Percentiles rank a stretch among this genome's conserved stretches.
Evolutionary conservation across 2,329 filamentous ascomycete species (phyloP).

Genomic region (Sporothrix mexicana): DNA sequence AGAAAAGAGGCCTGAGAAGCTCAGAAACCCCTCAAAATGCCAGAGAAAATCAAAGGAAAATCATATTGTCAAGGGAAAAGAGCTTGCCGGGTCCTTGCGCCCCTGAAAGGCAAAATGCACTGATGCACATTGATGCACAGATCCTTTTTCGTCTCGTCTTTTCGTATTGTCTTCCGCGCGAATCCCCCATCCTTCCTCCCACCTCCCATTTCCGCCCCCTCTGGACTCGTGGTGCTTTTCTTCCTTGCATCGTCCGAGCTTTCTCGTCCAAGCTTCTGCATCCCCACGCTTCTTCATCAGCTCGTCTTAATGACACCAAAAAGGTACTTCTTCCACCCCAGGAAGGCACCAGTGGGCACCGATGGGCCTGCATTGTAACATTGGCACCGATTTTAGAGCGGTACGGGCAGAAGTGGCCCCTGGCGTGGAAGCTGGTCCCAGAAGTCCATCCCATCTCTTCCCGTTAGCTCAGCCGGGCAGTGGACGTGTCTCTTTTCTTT

Average conservation of each 20-base stretch:
- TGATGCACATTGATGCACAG: background rate
- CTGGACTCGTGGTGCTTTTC: no score
- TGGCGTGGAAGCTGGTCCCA: background rate
- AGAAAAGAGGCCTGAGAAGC: background rate
- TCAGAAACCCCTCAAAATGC: background rate
- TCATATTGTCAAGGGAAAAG: background rate
- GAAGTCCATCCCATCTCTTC: background rate
- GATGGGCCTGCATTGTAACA: background rate
- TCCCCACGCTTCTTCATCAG: background rate
- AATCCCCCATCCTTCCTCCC: background rate
- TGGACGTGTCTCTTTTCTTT: background rate
- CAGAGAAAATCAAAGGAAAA: background rate
- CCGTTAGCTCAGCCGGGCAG: background rate
- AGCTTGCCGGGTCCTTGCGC: background rate
- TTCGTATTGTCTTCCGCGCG: slow-evolving; percentile 17
- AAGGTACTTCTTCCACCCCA: background rate
- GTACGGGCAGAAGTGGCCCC: background rate
- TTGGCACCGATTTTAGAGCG: background rate
- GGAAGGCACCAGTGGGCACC: background rate
- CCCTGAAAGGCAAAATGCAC: slow-evolving; percentile 17
- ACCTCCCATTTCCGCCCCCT: background rate
- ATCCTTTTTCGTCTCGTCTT: slow-evolving; percentile 5
- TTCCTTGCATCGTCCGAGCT: background rate
- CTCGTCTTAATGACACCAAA: background rate
- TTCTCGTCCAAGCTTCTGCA: slow-evolving; percentile 12